Evolutionary conservation across 192 early-diverging fungal species (phyloP).

Genomic region (Linnemannia schmuckeri): DNA sequence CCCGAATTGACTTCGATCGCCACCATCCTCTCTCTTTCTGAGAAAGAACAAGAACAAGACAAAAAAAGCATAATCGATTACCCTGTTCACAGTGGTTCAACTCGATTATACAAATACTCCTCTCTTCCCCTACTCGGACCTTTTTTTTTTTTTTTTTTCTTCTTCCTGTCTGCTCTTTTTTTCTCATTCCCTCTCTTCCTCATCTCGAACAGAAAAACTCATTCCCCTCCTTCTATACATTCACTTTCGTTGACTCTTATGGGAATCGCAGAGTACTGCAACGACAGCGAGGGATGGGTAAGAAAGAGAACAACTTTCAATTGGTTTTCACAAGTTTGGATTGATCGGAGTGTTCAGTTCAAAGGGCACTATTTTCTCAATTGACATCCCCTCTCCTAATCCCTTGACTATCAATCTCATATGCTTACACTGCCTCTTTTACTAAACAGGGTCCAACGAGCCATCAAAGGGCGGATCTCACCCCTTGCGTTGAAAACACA

Average conservation of each 20-base stretch:
- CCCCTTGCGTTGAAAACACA: conserved; percentile 50
- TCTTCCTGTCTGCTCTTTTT: background rate
- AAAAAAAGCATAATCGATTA: background rate
- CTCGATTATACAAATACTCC: background rate
- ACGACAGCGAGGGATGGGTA: conserved; percentile 46
- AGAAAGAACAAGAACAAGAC: background rate
- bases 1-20: background rate
- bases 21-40: background rate
- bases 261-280: conserved; percentile 25
- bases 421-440: background rate
- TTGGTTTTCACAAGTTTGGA: background rate
- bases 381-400: background rate
- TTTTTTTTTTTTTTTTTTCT: background rate
- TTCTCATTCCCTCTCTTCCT: background rate
- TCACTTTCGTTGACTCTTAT: background rate
- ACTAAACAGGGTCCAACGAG: conserved; percentile 44
- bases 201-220: background rate
- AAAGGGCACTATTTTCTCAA: background rate
- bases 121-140: background rate
- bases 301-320: background rate
- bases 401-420: background rate
- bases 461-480: conserved; percentile 21
- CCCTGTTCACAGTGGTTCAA: background rate
- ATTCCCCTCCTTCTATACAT: background rate
- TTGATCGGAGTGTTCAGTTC: background rate